phyloP scores from a whole-genome alignment of 306 rosid genomes.

The Carpinus fangiana region DNA sequence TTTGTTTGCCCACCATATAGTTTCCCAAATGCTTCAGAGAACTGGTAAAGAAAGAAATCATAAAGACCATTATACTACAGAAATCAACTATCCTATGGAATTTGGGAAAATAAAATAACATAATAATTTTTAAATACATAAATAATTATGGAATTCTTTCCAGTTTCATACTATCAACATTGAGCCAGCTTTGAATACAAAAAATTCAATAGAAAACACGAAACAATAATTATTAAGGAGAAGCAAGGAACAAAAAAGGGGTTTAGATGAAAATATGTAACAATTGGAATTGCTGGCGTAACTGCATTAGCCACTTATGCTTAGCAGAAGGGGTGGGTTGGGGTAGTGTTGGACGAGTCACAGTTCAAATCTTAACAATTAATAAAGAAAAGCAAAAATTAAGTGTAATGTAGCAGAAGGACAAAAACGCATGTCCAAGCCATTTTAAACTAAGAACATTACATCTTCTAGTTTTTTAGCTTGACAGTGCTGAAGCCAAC shows the following conservation, averaged over 20 bases:
- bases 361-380: not conserved
- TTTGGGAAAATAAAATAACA: not conserved
- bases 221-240: not conserved
- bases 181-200: constrained; percentile 1
- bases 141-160: not conserved
- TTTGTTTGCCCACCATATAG: constrained; percentile 82
- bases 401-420: not conserved
- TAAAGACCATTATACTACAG: not conserved
- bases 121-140: not conserved
- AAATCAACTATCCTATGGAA: not conserved
- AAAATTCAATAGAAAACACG: not conserved
- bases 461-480: not conserved
- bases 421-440: not conserved
- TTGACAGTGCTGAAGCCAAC: not conserved
- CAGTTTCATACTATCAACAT: constrained; percentile 3
- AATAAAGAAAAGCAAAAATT: not conserved
- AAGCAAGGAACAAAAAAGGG: not conserved
- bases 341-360: not conserved
- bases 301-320: not conserved
- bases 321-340: not conserved
- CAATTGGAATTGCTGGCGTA: not conserved
- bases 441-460: not conserved
- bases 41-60: constrained; percentile 41
- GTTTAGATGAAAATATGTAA: not conserved
- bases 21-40: constrained; percentile 92